phyloP scores from a whole-genome alignment of 2,329 filamentous ascomycete species.

The Fusarium pseudocircinatum region DNA sequence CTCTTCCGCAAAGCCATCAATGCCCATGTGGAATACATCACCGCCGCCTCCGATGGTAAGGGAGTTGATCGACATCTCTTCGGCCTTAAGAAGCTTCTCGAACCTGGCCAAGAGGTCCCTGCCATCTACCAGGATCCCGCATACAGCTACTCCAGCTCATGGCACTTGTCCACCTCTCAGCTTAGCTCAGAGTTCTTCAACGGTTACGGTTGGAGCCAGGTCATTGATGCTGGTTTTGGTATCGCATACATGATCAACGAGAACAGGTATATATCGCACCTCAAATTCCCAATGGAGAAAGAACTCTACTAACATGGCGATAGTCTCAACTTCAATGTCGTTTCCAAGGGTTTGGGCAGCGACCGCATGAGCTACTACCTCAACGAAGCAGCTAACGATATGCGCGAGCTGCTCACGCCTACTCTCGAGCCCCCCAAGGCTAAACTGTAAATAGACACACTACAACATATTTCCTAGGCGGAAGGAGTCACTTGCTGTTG shows the following conservation, averaged over 20 bases:
- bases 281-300: neutral
- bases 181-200: constrained; percentile 98
- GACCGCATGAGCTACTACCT: constrained; percentile 96
- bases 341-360: constrained; percentile 90
- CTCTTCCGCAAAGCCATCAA: constrained; percentile 85
- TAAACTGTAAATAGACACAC: constrained; percentile 72
- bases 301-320: constrained; percentile 21
- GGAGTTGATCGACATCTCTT: constrained; percentile 98
- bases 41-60: constrained; percentile 87
- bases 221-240: constrained; percentile 94
- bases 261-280: constrained; percentile 72
- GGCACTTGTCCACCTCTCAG: constrained; percentile 91
- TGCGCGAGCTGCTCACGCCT: constrained; percentile 85
- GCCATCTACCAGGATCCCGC: constrained; percentile 88
- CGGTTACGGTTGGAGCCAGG: constrained; percentile 98
- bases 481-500: neutral
- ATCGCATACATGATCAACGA: constrained; percentile 99
- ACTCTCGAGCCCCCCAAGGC: constrained; percentile 84
- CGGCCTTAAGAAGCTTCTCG: constrained; percentile 89
- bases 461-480: neutral
- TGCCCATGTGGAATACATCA: constrained; percentile 90
- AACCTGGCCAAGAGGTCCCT: constrained; percentile 82
- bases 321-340: constrained; percentile 97
- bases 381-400: constrained; percentile 90
- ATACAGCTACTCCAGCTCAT: constrained; percentile 83